Conservation (phyloP, 2,329 filamentous ascomycete species). For the Xylariaceae sp. region DNA sequence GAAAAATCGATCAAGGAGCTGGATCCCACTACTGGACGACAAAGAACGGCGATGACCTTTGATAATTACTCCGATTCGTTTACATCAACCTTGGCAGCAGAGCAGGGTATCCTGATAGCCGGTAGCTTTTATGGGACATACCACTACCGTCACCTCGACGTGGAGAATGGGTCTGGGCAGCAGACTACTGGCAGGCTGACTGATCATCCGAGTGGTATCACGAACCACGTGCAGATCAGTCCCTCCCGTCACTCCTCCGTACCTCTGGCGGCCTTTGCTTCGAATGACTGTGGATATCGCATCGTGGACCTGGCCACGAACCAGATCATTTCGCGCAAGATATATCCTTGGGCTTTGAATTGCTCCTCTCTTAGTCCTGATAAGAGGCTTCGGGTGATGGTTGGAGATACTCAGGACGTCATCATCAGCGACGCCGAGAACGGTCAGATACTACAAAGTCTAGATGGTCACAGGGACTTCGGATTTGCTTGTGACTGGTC, state of each 20-base stretch:
- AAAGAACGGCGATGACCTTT: slow-evolving; percentile 43
- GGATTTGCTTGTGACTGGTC: slow-evolving; percentile 79
- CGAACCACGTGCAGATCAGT: slow-evolving; percentile 61
- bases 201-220: slow-evolving; percentile 50
- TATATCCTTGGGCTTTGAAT: slow-evolving; percentile 63
- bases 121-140: slow-evolving; percentile 58
- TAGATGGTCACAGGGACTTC: slow-evolving; percentile 64
- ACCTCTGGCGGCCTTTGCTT: slow-evolving; percentile 57
- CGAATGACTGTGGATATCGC: slow-evolving; percentile 58
- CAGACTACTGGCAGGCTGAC: slow-evolving; percentile 45
- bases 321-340: slow-evolving; percentile 49
- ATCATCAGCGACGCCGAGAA: slow-evolving; percentile 67
- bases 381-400: slow-evolving; percentile 65
- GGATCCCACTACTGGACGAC: slow-evolving; percentile 46
- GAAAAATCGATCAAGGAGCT: slow-evolving; percentile 44
- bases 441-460: slow-evolving; percentile 52
- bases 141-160: slow-evolving; percentile 44
- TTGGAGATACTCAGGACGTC: slow-evolving; percentile 64
- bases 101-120: slow-evolving; percentile 53
- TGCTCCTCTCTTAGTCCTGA: slow-evolving; percentile 71
- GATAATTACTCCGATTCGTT: slow-evolving; percentile 36
- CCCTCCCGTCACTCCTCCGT: slow-evolving; percentile 46
- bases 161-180: slow-evolving; percentile 31
- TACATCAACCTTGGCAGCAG: slow-evolving; percentile 50
- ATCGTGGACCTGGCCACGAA: slow-evolving; percentile 57